Evolutionary conservation across 805 yeast species (phyloP).

Genomic region (Candida germanica): DNA sequence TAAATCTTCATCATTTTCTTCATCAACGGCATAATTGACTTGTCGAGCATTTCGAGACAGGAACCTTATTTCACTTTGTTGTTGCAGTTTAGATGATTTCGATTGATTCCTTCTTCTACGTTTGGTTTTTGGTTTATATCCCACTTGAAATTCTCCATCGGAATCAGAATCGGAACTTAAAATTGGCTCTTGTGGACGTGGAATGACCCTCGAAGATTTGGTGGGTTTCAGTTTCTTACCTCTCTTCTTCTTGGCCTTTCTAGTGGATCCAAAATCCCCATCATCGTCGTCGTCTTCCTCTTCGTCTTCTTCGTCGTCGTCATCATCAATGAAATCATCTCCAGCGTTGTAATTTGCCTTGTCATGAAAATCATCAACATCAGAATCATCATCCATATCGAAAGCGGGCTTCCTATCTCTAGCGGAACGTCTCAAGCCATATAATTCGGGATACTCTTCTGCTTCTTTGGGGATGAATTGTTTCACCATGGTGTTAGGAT

Average conservation of each 20-base stretch:
- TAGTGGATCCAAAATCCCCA: constrained; percentile 8
- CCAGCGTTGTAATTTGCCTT: constrained; percentile 26
- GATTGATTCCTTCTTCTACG: constrained; percentile 7
- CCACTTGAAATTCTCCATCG: constrained; percentile 7
- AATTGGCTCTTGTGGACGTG: not conserved
- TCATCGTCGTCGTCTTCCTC: constrained; percentile 19
- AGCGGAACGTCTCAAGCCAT: constrained; percentile 75
- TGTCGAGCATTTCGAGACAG: constrained; percentile 66
- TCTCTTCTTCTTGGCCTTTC: constrained; percentile 14
- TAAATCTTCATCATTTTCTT: constrained; percentile 57
- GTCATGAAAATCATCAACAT: constrained; percentile 34
- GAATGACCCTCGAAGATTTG: not conserved
- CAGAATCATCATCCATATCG: constrained; percentile 32
- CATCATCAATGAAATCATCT: constrained; percentile 13
- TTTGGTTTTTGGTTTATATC: constrained; percentile 6
- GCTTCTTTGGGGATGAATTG: constrained; percentile 48
- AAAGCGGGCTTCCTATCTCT: constrained; percentile 42
- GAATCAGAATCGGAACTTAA: constrained; percentile 4
- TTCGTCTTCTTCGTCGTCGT: constrained; percentile 14
- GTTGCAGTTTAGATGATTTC: not conserved
- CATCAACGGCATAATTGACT: constrained; percentile 77
- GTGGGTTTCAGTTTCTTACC: not conserved
- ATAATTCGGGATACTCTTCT: constrained; percentile 71
- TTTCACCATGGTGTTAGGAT: constrained; percentile 22
- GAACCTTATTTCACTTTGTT: constrained; percentile 56